Evolutionary conservation across 177 flowering plant genomes (phyloP).

Genomic region (Telopea speciosissima): DNA sequence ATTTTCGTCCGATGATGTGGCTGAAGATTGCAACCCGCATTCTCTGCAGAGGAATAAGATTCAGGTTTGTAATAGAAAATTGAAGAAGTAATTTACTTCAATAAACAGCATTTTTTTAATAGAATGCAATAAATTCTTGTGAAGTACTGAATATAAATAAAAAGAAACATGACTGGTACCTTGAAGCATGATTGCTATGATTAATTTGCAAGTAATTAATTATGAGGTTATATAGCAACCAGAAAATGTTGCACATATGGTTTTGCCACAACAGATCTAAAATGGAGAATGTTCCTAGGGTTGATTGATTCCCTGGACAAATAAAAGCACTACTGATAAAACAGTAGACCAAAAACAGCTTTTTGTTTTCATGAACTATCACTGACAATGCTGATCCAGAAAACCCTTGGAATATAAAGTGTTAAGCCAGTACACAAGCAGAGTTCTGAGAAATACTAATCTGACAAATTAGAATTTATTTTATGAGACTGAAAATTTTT

Average conservation of each 20-base stretch:
- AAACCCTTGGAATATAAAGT: too few species aligned
- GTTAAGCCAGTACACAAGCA: too few species aligned
- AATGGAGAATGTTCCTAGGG: background rate
- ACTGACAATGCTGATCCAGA: background rate
- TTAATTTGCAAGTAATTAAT: background rate
- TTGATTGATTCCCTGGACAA: background rate
- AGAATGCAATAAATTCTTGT: background rate
- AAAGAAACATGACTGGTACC: background rate
- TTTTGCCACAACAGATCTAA: background rate
- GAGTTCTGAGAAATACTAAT: background rate
- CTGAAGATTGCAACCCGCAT: conserved; percentile 58
- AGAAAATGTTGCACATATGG: background rate
- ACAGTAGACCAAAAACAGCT: background rate
- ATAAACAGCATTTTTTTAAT: background rate
- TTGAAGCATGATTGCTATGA: background rate
- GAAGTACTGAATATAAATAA: background rate
- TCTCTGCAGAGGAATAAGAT: conserved; percentile 51
- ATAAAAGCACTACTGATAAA: background rate
- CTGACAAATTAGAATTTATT: too few species aligned
- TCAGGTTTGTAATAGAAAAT: background rate
- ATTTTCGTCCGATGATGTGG: conserved; percentile 53
- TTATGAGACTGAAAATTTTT: background rate
- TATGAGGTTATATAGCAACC: background rate
- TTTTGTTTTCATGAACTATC: background rate
- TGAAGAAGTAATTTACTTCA: background rate